phyloP scores from a whole-genome alignment of 2,329 filamentous ascomycete species.

The Dothistroma pini region DNA sequence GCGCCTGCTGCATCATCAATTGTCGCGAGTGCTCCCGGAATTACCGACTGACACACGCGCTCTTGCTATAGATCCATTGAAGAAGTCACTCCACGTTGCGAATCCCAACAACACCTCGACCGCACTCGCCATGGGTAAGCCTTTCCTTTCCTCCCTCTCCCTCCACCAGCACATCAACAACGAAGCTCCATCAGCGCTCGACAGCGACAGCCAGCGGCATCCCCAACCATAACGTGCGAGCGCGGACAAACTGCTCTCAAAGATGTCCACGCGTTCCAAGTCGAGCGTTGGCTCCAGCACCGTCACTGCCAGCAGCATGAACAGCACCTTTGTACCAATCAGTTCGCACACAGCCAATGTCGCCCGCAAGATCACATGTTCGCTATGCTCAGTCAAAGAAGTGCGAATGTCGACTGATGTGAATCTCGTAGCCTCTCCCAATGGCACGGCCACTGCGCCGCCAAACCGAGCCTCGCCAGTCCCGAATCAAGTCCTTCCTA shows the following conservation, averaged over 20 bases:
- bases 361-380: conserved; percentile 21
- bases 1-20: conserved; percentile 15
- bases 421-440: conserved; percentile 38
- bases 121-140: conserved; percentile 36
- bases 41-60: conserved; percentile 22
- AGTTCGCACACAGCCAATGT: conserved; percentile 22
- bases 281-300: conserved; percentile 11
- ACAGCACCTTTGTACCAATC: conserved; percentile 17
- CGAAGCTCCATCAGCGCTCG: conserved; percentile 12
- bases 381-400: conserved; percentile 1
- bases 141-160: conserved; percentile 20
- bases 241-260: conserved; percentile 12
- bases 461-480: conserved; percentile 47
- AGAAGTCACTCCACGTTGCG: conserved; percentile 28
- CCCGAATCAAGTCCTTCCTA: conserved; percentile 39
- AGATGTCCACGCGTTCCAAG: conserved; percentile 22
- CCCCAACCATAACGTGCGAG: conserved; percentile 17
- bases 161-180: conserved; percentile 20
- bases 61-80: conserved; percentile 17
- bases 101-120: conserved; percentile 23
- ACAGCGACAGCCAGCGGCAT: conserved; percentile 15
- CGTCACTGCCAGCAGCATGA: conserved; percentile 15
- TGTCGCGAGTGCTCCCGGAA: conserved; percentile 7
- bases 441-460: conserved; percentile 42
- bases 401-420: conserved; percentile 18